Evolutionary conservation across 306 rosid species (phyloP), one percentile per base, ranked within the genome.

Genomic region (Echinosophora koreensis): DNA sequence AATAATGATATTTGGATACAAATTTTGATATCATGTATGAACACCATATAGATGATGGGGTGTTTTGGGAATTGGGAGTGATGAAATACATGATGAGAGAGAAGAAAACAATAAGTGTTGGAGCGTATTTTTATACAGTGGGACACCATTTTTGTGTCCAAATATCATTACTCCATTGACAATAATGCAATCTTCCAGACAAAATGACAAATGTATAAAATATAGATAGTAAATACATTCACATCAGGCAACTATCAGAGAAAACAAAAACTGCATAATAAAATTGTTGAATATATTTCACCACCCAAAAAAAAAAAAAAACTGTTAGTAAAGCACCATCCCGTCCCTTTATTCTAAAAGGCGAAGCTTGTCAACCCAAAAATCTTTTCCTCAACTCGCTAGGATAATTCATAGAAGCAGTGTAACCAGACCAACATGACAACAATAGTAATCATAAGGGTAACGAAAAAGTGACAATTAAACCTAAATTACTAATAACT

Each of bases 191-290:
- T 74, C 63, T 62, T 42, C n/a, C 18, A 5, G 14, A 63, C 13
- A n/a, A n/a, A n/a, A n/a, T n/a, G n/a, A n/a, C n/a, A 32, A 12
- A 22, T 37, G 27, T 60, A 15, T 3, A 15, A 14, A 69, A 34
- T 35, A 10, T 68, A 18, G 37, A 59, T 59, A 44, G 9, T 18
- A 57, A 8, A 52, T 39, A 34, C 18, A 47, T 5, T 18, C 10
- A 9, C 4, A 37, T 34, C 18, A 28, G 27, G 18, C 30, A 58
- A 8, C 74, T 32, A 56, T 5, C 42, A 55, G 18, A 35, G 39
- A 2, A 16, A 56, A 34, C 52, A 58, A 60, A 71, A 78, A 9
- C 60, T 50, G 47, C 56, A 69, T 35, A 49, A 8, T 56, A 28
- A 52, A 46, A 47, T 44, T 17, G 6, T 6, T 6, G 4, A 32